phyloP scores from a whole-genome alignment of 164 flowering plant species.

The Sextonia rubra region DNA sequence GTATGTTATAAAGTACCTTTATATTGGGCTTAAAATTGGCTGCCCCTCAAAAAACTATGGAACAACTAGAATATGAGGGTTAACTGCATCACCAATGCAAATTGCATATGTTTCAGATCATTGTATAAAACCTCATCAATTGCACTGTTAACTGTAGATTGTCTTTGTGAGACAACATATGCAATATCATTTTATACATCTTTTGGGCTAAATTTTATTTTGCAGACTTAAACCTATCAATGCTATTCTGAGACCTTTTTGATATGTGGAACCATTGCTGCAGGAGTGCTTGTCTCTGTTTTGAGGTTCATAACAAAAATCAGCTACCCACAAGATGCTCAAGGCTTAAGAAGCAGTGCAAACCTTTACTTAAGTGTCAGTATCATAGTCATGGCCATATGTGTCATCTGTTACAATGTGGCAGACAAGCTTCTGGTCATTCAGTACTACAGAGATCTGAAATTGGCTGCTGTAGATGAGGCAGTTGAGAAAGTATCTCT shows the following conservation, averaged over 20 bases:
- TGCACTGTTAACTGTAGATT: too few species aligned
- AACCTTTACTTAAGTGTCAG: constrained; percentile 78
- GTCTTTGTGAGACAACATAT: too few species aligned
- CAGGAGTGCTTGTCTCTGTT: constrained; percentile 92
- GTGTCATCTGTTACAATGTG: constrained; percentile 68
- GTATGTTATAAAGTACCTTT: too few species aligned
- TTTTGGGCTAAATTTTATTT: too few species aligned
- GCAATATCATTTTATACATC: too few species aligned
- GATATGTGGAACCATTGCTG: constrained; percentile 18
- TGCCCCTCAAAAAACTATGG: too few species aligned
- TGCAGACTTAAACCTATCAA: too few species aligned
- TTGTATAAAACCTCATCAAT: too few species aligned
- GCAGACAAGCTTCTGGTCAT: constrained; percentile 77
- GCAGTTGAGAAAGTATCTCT: constrained; percentile 51
- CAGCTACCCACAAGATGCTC: constrained; percentile 57
- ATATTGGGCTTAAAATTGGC: too few species aligned
- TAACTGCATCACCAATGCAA: too few species aligned
- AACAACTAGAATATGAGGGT: too few species aligned
- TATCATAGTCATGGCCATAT: constrained; percentile 61
- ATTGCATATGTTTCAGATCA: too few species aligned
- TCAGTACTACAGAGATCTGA: constrained; percentile 63
- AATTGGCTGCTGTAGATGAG: constrained; percentile 47
- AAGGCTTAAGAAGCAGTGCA: constrained; percentile 81
- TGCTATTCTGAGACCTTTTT: neutral
- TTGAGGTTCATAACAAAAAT: constrained; percentile 82